A percentile compares a stretch with the other conserved stretches of the same genome.
phyloP scores from a whole-genome alignment of 192 early-diverging fungal genomes.

The Coemansia javaensis region DNA sequence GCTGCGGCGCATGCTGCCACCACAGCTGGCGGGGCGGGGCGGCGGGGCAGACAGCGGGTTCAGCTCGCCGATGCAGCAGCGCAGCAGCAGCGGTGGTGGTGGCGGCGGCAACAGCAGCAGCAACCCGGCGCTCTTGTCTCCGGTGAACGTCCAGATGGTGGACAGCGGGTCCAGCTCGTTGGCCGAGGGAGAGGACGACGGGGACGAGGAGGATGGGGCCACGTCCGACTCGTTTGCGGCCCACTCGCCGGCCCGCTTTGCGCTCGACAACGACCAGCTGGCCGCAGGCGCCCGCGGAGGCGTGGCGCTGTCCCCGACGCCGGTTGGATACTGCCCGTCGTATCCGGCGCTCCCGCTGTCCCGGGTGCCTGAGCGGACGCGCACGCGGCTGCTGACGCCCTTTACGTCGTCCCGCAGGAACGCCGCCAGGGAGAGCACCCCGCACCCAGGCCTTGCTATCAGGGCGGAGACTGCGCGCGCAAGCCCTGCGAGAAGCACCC shows the following conservation, averaged over 20 bases:
- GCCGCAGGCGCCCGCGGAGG: background rate
- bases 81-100: no score
- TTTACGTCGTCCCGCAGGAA: no score
- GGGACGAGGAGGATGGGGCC: background rate
- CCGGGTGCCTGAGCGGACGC: no score
- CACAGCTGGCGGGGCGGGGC: background rate
- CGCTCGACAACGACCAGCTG: slow-evolving; percentile 15
- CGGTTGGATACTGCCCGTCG: no score
- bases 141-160: slow-evolving; percentile 9
- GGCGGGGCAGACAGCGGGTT: slow-evolving; percentile 6
- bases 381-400: no score
- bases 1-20: slow-evolving; percentile 1
- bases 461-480: no score
- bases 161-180: slow-evolving; percentile 9
- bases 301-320: no score
- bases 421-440: no score
- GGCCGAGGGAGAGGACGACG: background rate
- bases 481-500: no score
- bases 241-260: background rate
- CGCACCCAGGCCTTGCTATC: no score
- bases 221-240: background rate
- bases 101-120: no score
- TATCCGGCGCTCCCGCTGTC: no score
- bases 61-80: slow-evolving; percentile 1
- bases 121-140: background rate